Base-by-base conservation (phyloP, 2,329 filamentous ascomycete genomes). In the Orbilia quercus region DNA sequence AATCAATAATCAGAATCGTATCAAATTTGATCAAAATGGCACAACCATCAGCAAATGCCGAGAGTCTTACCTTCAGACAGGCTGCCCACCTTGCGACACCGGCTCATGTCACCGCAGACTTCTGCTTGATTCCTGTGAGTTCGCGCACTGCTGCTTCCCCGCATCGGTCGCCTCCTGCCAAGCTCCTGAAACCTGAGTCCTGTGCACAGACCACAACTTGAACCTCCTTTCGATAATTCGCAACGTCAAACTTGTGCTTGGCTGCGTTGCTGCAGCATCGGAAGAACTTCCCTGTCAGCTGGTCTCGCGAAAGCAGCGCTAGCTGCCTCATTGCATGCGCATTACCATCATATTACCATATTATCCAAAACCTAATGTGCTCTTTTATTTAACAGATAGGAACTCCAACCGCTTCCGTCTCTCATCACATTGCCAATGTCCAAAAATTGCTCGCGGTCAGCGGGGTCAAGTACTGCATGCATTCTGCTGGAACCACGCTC, bases 401-500 rank as follows among this genome's bases (percentile, higher is more conserved):
- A 74, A 96, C 94, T 16, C 88, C 87, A 53, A 88, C 82, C 42
- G 85, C 87, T 57, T 92, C 91, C 1, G 90, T 94, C 14, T 90
- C 91, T 2, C 87, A 89, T 76, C 91, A 98, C 80, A 88, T 99
- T 28, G 94, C 94, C 34, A 89, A 90, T 75, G 92, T 98, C 38
- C 94, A 98, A 82, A 88, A 89, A 66, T 84, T 98, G 36, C 85
- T 99, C 78, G 88, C 90, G 81, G 88, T 87, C 60, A 95, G 90
- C 77, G 92, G 92, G 1, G 81, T 98, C 75, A 89, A 87, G 75
- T 94, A 93, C 80, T 88, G 86, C 50, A 95, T 98, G 91, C 94
- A 98, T 82, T 93, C 91, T 23, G 93, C 92, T 1, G 95, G 94
- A 11, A 97, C 94, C 0, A 98, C 94, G 0, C 86, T 98, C 63